phyloP scores from a whole-genome alignment of 2,329 filamentous ascomycete species.

The Cytospora piceicola region DNA sequence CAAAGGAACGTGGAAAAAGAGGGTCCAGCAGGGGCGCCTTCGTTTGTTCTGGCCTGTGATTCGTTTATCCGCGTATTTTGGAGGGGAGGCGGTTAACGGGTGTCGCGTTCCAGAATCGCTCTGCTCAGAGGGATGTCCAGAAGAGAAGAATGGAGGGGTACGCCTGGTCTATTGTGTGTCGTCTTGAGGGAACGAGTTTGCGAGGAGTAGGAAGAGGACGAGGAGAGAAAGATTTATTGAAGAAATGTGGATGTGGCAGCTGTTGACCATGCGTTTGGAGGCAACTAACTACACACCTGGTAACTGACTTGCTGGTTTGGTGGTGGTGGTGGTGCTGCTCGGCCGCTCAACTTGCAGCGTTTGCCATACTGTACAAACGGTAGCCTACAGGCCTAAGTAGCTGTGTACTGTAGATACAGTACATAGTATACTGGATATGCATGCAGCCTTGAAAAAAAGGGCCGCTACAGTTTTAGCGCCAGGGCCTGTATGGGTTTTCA shows the following conservation, averaged over 20 bases:
- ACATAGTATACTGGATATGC: neutral
- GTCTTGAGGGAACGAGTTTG: neutral
- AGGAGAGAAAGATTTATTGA: neutral
- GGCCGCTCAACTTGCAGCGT: neutral
- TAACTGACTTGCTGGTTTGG: no score
- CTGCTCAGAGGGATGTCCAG: neutral
- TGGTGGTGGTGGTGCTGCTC: neutral
- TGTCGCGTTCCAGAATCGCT: neutral
- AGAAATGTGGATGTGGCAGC: constrained; percentile 12
- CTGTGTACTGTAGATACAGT: no score
- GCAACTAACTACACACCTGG: neutral
- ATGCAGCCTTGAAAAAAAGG: constrained; percentile 23
- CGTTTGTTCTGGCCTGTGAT: neutral
- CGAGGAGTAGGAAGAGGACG: constrained; percentile 6
- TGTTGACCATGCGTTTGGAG: constrained; percentile 17
- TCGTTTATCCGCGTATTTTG: constrained; percentile 3
- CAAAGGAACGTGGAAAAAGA: constrained; percentile 27
- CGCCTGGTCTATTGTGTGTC: constrained; percentile 4
- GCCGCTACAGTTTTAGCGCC: constrained; percentile 21
- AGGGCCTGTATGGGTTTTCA: constrained; percentile 1
- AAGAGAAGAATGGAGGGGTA: neutral
- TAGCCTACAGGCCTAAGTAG: no score
- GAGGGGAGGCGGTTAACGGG: neutral
- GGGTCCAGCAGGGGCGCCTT: constrained; percentile 12
- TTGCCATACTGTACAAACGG: constrained; percentile 2